Conservation (phyloP, 306 rosid genomes). For the Medicago ruthenica region DNA sequence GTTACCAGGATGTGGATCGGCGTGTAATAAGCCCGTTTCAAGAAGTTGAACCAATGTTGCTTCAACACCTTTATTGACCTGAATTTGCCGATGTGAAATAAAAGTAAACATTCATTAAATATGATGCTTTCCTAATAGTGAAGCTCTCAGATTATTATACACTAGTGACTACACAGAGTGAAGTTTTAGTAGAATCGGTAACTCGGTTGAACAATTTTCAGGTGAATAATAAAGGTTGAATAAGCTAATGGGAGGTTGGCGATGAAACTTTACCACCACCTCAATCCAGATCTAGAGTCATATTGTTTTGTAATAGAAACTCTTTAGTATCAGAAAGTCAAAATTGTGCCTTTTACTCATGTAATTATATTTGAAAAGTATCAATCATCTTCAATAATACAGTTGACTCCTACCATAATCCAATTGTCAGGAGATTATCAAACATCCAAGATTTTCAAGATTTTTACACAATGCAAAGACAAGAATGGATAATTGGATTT, state of each 20-base stretch:
- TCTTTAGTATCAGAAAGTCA: constrained; percentile 21
- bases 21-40: constrained; percentile 95
- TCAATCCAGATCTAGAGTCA: constrained; percentile 21
- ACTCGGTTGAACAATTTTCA: constrained; percentile 25
- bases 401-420: constrained; percentile 3
- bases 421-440: constrained; percentile 3
- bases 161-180: constrained; percentile 21
- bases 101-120: constrained; percentile 39
- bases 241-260: constrained; percentile 25
- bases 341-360: constrained; percentile 16
- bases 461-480: constrained; percentile 8
- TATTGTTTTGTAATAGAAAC: constrained; percentile 27
- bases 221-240: constrained; percentile 33
- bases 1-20: constrained; percentile 99
- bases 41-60: constrained; percentile 90
- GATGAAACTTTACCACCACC: constrained; percentile 33
- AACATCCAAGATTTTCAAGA: constrained; percentile 31
- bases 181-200: constrained; percentile 20
- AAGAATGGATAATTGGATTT: constrained; percentile 35
- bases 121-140: constrained; percentile 33
- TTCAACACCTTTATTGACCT: constrained; percentile 96
- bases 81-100: constrained; percentile 42
- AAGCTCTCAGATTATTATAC: constrained; percentile 11
- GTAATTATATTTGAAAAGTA: constrained; percentile 20
- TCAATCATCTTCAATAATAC: constrained; percentile 12